These are phyloP conservation scores for Botrytis elliptica DNA, from an alignment of 2,329 filamentous ascomycete genomes.

Conservation along the genomic window DNA sequence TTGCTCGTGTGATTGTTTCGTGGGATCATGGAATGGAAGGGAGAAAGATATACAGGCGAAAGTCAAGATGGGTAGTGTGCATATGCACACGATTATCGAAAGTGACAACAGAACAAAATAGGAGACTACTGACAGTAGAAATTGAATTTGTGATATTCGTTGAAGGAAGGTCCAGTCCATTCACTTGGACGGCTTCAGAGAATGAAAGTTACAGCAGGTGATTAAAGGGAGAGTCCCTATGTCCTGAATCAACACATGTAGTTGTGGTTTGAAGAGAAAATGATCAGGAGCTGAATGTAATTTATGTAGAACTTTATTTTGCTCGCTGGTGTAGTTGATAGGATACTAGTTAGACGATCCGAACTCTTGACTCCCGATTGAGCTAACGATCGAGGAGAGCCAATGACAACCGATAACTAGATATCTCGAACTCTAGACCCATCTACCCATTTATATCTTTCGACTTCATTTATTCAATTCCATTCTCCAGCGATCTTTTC, in stretches of 20 bases:
- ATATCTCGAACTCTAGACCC: neutral
- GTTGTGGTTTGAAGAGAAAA: neutral
- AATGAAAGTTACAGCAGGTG: neutral
- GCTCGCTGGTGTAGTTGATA: no score
- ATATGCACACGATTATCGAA: neutral
- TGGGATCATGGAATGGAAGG: fast-evolving
- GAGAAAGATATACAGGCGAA: no score
- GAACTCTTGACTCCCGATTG: neutral
- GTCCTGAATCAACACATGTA: no score
- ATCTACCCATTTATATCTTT: neutral
- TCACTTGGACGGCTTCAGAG: neutral
- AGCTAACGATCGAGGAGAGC: neutral
- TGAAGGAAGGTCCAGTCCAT: neutral
- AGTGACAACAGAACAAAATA: neutral
- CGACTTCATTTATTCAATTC: no score
- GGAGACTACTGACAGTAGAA: neutral
- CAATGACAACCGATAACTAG: neutral
- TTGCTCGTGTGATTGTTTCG: neutral
- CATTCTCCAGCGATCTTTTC: fast-evolving
- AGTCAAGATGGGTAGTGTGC: neutral
- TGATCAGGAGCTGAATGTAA: neutral
- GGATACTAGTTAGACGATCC: neutral
- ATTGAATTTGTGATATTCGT: fast-evolving
- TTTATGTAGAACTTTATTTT: neutral
- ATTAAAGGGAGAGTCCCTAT: neutral